Evolutionary conservation across 202 grass and related monocot genomes (phyloP).

Genomic region (Bolboschoenoplectus hybrid): DNA sequence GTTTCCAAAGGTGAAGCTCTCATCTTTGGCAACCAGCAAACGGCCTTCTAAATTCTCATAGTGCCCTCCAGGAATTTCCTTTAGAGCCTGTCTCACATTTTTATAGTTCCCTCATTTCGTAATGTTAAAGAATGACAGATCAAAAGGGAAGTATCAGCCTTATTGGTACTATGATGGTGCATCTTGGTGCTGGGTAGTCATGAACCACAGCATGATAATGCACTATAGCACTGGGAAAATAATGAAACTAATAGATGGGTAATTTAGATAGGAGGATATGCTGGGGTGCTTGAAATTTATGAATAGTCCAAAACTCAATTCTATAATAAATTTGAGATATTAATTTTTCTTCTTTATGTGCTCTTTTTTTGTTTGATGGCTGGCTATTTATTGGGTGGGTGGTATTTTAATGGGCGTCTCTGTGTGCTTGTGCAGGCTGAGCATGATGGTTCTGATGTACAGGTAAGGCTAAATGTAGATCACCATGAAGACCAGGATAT

Average conservation of each 20-base stretch:
- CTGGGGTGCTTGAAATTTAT: background rate
- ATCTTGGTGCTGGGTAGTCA: no score
- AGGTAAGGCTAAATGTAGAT: conserved; percentile 68
- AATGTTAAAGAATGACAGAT: background rate
- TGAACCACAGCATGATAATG: background rate
- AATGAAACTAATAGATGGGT: background rate
- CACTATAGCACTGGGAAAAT: background rate
- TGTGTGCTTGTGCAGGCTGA: conserved; percentile 62
- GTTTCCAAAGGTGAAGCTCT: no score
- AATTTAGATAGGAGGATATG: conserved; percentile 19
- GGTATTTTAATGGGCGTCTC: background rate
- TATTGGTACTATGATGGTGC: background rate
- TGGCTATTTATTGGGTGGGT: background rate
- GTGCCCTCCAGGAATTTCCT: background rate
- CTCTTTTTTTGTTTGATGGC: background rate
- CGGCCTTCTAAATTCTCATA: no score
- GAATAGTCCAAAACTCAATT: conserved; percentile 15
- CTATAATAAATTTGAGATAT: background rate
- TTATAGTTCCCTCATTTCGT: background rate
- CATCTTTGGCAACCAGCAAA: no score
- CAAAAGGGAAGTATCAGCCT: background rate
- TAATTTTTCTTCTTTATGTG: background rate
- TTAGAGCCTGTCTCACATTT: background rate
- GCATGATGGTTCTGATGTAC: conserved; percentile 92
- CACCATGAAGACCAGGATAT: conserved; percentile 57